A percentile compares a stretch with the other conserved stretches of the same genome.
These are phyloP conservation scores for Aspergillus puulaauensis DNA, from an alignment of 2,329 filamentous ascomycete species.

Conservation along the genomic window DNA sequence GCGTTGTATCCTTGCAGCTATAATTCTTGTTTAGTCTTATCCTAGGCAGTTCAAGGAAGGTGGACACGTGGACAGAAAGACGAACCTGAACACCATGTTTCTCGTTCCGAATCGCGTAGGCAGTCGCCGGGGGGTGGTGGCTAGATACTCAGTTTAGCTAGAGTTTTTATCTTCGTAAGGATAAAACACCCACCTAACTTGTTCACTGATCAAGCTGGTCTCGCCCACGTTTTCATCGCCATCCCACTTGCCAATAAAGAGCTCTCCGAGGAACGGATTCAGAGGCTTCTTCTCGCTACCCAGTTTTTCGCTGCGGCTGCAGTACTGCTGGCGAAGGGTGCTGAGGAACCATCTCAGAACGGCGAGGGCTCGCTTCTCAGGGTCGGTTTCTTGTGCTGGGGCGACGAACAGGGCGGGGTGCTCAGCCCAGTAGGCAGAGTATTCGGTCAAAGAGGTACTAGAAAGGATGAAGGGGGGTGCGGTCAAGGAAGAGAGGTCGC, in stretches of 20 bases:
- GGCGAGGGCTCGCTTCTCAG: constrained; percentile 76
- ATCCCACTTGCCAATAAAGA: constrained; percentile 89
- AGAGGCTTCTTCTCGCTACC: constrained; percentile 97
- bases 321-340: constrained; percentile 85
- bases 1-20: constrained; percentile 81
- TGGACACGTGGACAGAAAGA: constrained; percentile 50
- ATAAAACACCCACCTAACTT: constrained; percentile 65
- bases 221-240: constrained; percentile 68
- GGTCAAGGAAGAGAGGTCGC: constrained; percentile 76
- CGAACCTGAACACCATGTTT: constrained; percentile 69
- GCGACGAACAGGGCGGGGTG: constrained; percentile 77
- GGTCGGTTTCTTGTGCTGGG: constrained; percentile 74
- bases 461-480: constrained; percentile 82
- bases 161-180: not conserved
- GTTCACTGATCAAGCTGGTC: constrained; percentile 86
- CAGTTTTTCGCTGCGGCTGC: constrained; percentile 70
- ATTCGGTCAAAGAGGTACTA: constrained; percentile 74
- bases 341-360: constrained; percentile 97
- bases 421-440: constrained; percentile 80
- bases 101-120: constrained; percentile 87
- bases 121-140: constrained; percentile 92
- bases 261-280: constrained; percentile 92
- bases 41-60: not conserved
- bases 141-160: constrained; percentile 30
- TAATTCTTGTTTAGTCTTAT: not conserved